A percentile compares a stretch with the other conserved stretches of the same genome.
phyloP scores from a whole-genome alignment of 805 yeast species.

The Kazachstania bromeliacearum region DNA sequence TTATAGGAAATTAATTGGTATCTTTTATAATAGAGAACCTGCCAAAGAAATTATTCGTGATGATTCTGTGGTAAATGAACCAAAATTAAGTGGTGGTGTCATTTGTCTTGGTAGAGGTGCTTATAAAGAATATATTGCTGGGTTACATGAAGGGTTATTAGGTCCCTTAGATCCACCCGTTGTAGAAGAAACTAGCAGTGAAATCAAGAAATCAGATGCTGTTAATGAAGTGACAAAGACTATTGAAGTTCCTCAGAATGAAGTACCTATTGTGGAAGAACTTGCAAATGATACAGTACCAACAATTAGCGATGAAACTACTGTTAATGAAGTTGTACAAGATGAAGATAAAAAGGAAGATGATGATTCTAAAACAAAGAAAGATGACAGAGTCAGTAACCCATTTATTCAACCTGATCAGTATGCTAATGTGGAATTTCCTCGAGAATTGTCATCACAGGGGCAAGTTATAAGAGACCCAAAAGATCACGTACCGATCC shows the following conservation, averaged over 20 bases:
- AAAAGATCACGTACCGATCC: slow-evolving; percentile 37
- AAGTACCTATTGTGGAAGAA: neutral
- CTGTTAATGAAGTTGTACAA: slow-evolving; percentile 5
- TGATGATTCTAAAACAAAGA: slow-evolving; percentile 8
- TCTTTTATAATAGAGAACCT: slow-evolving; percentile 34
- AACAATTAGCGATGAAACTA: slow-evolving; percentile 1
- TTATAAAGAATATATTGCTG: slow-evolving; percentile 81
- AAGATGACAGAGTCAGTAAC: slow-evolving; percentile 34
- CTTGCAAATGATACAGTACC: slow-evolving; percentile 4
- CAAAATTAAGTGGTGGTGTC: slow-evolving; percentile 65
- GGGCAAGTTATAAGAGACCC: slow-evolving; percentile 24
- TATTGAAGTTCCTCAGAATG: slow-evolving; percentile 6
- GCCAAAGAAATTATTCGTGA: slow-evolving; percentile 31
- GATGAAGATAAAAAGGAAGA: slow-evolving; percentile 10
- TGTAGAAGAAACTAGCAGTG: slow-evolving; percentile 11
- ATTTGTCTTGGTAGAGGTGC: slow-evolving; percentile 94
- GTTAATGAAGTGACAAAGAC: neutral
- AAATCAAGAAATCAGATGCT: no score
- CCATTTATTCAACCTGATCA: slow-evolving; percentile 58
- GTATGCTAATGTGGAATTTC: slow-evolving; percentile 44
- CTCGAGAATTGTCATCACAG: slow-evolving; percentile 31
- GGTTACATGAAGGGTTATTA: slow-evolving; percentile 87
- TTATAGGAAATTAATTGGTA: slow-evolving; percentile 46
- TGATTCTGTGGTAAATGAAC: slow-evolving; percentile 38
- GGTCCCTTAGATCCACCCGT: slow-evolving; percentile 70